Base-by-base conservation (phyloP, 1,284 basidiomycete species). In the Cystobasidium sp. region DNA sequence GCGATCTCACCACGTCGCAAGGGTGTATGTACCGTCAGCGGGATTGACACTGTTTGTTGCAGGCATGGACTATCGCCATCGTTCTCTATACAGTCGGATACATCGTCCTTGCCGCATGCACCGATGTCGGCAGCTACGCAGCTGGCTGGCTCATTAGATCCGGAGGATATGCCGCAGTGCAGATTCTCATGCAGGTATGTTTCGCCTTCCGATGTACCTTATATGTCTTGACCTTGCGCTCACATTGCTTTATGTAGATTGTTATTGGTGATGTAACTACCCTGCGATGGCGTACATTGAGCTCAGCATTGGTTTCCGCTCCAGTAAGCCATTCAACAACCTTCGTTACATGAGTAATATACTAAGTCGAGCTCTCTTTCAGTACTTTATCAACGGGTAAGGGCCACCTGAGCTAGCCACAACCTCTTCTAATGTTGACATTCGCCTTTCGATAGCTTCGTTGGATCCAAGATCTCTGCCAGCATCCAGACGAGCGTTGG, bases 221-320 rank as follows among this genome's bases (percentile, higher is more conserved):
- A n/a, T 12, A 6, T 0, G 20, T 18, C 37, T 7, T 18, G n/a
- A 68, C 16, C 39, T 37, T 7, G 46, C 7, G 31, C 51, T 55
- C 44, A 51, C 59, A 1, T 62, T 47, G 41, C 47, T 63, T n/a
- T 18, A 7, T n/a, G 14, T 76, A 77, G 58, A 81, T 83, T 76
- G 80, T 83, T 78, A 82, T 83, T 71, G 91, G 91, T 20, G 91
- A 94, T 80, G 88, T 90, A 77, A 92, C 92, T 3, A 89, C 88
- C 1, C 86, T 92, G 14, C 86, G 88, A 79, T 93, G 90, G 89
- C 87, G 91, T 73, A 91, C 90, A 12, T 84, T 93, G 10, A 86
- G 90, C 20, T 86, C 88, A 1, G 85, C 86, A 16, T 81, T 90
- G n/a, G 86, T 87, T 37, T 88, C 88, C 8, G 81, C 88, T 49